Conservation (phyloP, 257 asterid genomes). For the Linaria vulgaris region DNA sequence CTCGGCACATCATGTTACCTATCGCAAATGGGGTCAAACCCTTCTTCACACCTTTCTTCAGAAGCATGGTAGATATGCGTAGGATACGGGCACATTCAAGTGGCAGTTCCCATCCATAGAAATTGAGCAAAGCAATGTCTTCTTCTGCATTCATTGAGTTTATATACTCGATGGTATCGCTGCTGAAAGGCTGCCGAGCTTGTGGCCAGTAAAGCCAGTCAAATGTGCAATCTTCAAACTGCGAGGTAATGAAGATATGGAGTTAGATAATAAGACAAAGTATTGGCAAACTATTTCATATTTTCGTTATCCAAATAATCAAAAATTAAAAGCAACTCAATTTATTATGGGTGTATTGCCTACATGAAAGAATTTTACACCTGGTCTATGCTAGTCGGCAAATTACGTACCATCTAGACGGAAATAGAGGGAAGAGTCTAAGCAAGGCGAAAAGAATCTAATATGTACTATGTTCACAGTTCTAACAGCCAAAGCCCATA, state of each 20-base stretch:
- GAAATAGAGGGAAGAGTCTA: too few relatives aligned
- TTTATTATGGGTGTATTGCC: neutral
- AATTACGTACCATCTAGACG: neutral
- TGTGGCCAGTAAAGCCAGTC: slow-evolving; percentile 45
- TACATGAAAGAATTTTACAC: neutral
- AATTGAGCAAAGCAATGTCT: slow-evolving; percentile 42
- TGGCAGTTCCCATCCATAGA: slow-evolving; percentile 50
- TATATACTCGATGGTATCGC: slow-evolving; percentile 39
- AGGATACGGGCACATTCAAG: slow-evolving; percentile 43
- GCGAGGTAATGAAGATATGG: neutral
- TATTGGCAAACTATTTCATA: slow-evolving; percentile 1
- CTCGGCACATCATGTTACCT: slow-evolving; percentile 48
- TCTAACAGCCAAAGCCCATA: too few relatives aligned
- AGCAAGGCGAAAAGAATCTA: neutral
- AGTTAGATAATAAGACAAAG: slow-evolving; percentile 2
- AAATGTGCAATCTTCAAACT: slow-evolving; percentile 19
- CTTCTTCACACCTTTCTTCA: slow-evolving; percentile 33
- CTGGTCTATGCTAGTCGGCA: neutral
- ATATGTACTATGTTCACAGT: neutral
- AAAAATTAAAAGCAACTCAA: neutral
- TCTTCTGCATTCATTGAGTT: slow-evolving; percentile 39
- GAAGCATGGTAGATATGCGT: slow-evolving; percentile 17
- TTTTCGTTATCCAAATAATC: neutral
- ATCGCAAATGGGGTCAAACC: slow-evolving; percentile 47
- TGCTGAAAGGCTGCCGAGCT: slow-evolving; percentile 41